phyloP scores from a whole-genome alignment of 139 green algal species.

The Astrephomene gubernaculifera region DNA sequence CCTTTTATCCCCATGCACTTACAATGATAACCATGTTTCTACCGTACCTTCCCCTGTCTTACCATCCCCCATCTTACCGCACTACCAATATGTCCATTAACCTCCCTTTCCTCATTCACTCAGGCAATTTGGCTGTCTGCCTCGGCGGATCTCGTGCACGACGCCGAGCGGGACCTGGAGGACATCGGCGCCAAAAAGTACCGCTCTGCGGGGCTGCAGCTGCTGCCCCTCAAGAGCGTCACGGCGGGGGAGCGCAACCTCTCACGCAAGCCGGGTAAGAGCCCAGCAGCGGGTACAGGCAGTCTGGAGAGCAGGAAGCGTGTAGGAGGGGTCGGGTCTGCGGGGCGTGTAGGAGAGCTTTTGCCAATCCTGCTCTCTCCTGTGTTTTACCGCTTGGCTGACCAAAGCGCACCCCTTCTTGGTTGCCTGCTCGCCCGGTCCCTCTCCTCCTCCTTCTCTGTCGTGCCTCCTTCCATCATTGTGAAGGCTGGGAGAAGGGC shows the following conservation, averaged over 20 bases:
- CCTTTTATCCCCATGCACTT: too few relatives aligned
- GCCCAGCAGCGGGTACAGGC: neutral
- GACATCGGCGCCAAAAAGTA: conserved; percentile 66
- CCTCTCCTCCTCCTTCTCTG: too few relatives aligned
- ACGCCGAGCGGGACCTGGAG: conserved; percentile 64
- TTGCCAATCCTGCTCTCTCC: too few relatives aligned
- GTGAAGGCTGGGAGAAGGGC: conserved; percentile 53
- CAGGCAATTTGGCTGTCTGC: conserved; percentile 75
- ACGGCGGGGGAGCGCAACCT: conserved; percentile 19
- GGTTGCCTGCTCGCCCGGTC: too few relatives aligned
- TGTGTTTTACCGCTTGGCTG: too few relatives aligned
- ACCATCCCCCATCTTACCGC: neutral
- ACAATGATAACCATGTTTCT: too few relatives aligned
- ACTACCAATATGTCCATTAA: neutral
- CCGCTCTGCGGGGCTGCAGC: conserved; percentile 20
- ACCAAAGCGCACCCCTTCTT: too few relatives aligned
- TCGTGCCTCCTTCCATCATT: too few relatives aligned
- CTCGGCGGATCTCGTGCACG: conserved; percentile 59
- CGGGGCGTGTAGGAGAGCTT: too few relatives aligned
- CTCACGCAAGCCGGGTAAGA: neutral
- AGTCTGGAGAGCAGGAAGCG: too few relatives aligned
- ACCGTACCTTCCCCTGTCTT: neutral
- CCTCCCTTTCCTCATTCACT: neutral
- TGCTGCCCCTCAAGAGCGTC: conserved; percentile 49
- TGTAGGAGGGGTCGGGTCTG: too few relatives aligned